Evolutionary conservation across 2,329 filamentous ascomycete species (phyloP).

Genomic region (Cercospora sesami): DNA sequence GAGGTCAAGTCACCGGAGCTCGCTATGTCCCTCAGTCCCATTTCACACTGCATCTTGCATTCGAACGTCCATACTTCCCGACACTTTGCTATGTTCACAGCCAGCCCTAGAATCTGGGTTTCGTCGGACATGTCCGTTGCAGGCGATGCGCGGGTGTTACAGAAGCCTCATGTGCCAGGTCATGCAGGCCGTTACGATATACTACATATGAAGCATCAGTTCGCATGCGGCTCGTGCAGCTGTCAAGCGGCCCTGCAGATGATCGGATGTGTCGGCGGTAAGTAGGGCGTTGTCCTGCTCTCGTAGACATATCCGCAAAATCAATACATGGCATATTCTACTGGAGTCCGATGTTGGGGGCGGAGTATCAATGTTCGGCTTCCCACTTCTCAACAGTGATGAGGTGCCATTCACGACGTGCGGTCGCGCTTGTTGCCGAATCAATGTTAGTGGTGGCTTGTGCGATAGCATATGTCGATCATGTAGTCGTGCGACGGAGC

Average conservation of each 20-base stretch:
- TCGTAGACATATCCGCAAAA: background rate
- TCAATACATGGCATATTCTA: background rate
- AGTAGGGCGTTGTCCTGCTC: background rate
- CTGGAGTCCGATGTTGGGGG: background rate
- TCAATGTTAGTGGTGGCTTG: background rate
- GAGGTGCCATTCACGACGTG: background rate
- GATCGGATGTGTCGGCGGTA: background rate
- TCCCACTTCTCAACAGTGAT: background rate
- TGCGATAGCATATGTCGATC: background rate
- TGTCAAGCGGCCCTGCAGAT: background rate
- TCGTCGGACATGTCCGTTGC: too few species aligned
- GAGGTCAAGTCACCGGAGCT: too few species aligned
- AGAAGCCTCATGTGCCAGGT: background rate
- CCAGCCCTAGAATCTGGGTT: too few species aligned
- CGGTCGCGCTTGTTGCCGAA: background rate
- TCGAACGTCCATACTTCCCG: too few species aligned
- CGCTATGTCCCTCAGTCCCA: too few species aligned
- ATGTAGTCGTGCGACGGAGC: background rate
- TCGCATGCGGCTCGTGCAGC: background rate
- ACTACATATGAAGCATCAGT: background rate
- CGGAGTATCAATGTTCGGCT: background rate
- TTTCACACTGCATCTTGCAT: too few species aligned
- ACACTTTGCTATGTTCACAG: too few species aligned
- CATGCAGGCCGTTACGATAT: background rate
- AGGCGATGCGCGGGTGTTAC: background rate